Percentiles rank a stretch among this genome's conserved stretches.
These are phyloP conservation scores for Exserohilum rostratum DNA, from an alignment of 2,329 filamentous ascomycete genomes.

Conservation along the genomic window DNA sequence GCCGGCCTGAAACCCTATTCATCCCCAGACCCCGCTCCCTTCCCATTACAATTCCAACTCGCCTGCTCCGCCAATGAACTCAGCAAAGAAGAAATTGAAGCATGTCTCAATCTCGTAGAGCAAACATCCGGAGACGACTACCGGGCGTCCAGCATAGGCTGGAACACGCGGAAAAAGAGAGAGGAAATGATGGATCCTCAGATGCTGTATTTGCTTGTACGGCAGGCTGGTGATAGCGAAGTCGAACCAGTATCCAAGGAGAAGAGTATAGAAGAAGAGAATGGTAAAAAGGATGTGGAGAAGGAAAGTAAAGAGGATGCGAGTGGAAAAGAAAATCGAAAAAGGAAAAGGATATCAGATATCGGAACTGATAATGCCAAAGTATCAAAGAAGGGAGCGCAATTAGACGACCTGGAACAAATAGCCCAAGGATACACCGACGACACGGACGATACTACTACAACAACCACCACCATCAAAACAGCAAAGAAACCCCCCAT, in stretches of 20 bases:
- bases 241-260: neutral
- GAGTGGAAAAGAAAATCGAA: no score
- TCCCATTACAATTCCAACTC: constrained; percentile 27
- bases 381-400: no score
- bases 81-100: constrained; percentile 49
- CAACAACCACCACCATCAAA: neutral
- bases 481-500: constrained; percentile 9
- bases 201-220: constrained; percentile 69
- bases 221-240: constrained; percentile 16
- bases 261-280: no score
- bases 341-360: neutral
- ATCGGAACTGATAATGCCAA: no score
- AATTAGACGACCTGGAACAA: neutral
- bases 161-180: constrained; percentile 66
- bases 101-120: constrained; percentile 64
- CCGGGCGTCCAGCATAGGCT: constrained; percentile 65
- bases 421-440: neutral
- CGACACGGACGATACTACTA: neutral
- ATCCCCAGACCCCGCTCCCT: neutral
- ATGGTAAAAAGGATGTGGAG: neutral
- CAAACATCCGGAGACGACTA: constrained; percentile 70
- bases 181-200: constrained; percentile 71
- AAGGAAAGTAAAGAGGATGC: no score
- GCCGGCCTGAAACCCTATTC: constrained; percentile 4
- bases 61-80: constrained; percentile 39